phyloP scores from a whole-genome alignment of 1,284 basidiomycete species.

The Ganoderma sinense region DNA sequence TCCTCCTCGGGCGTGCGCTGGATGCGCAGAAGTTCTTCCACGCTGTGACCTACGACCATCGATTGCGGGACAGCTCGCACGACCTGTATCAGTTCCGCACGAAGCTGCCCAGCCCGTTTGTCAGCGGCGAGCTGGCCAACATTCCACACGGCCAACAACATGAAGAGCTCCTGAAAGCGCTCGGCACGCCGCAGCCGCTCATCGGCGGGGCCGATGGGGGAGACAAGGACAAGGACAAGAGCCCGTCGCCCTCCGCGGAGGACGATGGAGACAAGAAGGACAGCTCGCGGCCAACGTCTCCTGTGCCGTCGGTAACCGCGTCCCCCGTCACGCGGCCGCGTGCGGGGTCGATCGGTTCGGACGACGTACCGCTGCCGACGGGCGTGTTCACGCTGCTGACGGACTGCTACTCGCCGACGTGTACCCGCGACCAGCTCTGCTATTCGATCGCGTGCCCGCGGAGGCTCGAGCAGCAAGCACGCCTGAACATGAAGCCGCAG shows the following conservation, averaged over 20 bases:
- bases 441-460: conserved; percentile 98
- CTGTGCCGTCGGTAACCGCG: conserved; percentile 45
- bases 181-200: conserved; percentile 29
- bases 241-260: conserved; percentile 48
- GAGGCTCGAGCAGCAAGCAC: conserved; percentile 92
- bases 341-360: conserved; percentile 54
- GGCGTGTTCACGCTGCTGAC: conserved; percentile 98
- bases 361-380: conserved; percentile 84
- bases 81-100: conserved; percentile 95
- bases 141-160: conserved; percentile 43
- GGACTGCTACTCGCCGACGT: conserved; percentile 98
- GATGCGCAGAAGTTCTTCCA: conserved; percentile 99
- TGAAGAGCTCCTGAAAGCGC: conserved; percentile 39
- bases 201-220: conserved; percentile 32
- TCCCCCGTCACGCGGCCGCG: conserved; percentile 43
- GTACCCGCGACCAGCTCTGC: conserved; percentile 91
- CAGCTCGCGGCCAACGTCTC: conserved; percentile 46
- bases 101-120: conserved; percentile 78
- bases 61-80: conserved; percentile 86
- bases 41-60: conserved; percentile 98
- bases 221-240: conserved; percentile 39
- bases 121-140: conserved; percentile 72
- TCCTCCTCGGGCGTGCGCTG: conserved; percentile 92
- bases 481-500: conserved; percentile 92
- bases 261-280: conserved; percentile 48